phyloP scores from a whole-genome alignment of 2,329 filamentous ascomycete species.

The Teratosphaeriaceae sp. region DNA sequence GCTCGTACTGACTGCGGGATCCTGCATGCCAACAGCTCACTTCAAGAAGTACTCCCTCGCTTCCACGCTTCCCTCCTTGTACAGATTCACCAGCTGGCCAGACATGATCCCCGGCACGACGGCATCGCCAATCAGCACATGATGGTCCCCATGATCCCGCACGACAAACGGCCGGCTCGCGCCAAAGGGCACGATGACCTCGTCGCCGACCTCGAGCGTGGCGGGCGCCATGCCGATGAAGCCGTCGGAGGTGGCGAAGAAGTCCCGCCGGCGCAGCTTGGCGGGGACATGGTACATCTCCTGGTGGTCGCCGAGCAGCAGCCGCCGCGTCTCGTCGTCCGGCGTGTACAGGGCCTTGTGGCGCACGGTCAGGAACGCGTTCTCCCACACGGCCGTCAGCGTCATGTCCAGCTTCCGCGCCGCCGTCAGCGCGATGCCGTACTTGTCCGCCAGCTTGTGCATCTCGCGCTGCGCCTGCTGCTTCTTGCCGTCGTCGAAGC shows the following conservation, averaged over 20 bases:
- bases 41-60: conserved; percentile 6
- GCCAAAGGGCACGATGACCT: conserved; percentile 12
- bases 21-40: no score
- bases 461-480: not conserved
- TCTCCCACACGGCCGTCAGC: conserved; percentile 7
- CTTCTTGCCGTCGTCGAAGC: conserved; percentile 1
- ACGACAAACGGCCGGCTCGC: conserved; percentile 13
- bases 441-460: conserved; percentile 4
- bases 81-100: conserved; percentile 9
- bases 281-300: conserved; percentile 3
- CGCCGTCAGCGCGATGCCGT: not conserved
- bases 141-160: conserved; percentile 5
- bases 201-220: conserved; percentile 9
- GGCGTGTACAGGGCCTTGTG: conserved; percentile 6
- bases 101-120: conserved; percentile 13
- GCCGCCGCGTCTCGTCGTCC: conserved; percentile 3
- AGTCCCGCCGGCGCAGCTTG: conserved; percentile 13
- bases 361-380: conserved; percentile 8
- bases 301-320: conserved; percentile 10
- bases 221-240: conserved; percentile 15
- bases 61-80: conserved; percentile 5
- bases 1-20: no score
- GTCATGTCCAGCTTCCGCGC: conserved; percentile 3
- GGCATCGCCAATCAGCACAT: conserved; percentile 11
- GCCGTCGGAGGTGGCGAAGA: conserved; percentile 16